Base-by-base conservation (phyloP, 345 rosid genomes). In the Sisymbrium altissimum region DNA sequence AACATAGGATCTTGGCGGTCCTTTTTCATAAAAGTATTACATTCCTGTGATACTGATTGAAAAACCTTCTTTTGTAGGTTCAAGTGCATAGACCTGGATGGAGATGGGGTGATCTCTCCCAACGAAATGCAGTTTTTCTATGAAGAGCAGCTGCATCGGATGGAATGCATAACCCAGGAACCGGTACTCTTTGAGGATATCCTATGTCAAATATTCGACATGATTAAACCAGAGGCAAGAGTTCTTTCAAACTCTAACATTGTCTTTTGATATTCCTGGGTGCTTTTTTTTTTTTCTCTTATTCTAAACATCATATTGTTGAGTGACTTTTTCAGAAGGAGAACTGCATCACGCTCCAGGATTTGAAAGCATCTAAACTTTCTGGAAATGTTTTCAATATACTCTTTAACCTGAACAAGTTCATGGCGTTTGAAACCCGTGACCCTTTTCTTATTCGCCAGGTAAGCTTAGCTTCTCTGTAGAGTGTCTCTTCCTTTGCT, bases 1-100 rank as follows among this genome's bases (percentile, higher is more conserved):
- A 72, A 62, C 59, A 30, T 18, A 64, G 7, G 43, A 29, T 41
- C 41, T 44, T 58, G 46, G 43, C 46, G 29, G 45, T 25, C 4
- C 1, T 3, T 27, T 27, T 27, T 27, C 4, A 27, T 27, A 27
- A 27, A 27, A 27, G 29, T 27, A 27, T 27, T 27, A 27, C 3
- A 1, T 2, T 27, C 54, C 15, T 21, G 46, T 27, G 72, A 14
- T 66, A 41, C 21, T 67, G 68, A 49, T 61, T 41, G n/a, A 9
- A 32, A 40, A n/a, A 40, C 18, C 52, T 43, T 61, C 30, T 54
- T n/a, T 66, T 57, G 65, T 77, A 93, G 97, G 98, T 93, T 93
- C 85, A 93, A 84, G 71, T 93, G 92, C 79, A 81, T 93, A 76
- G 98, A 93, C 83, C 85, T 93, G 82, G 96, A 75, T 81, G 97